Base-by-base conservation (phyloP, 2,329 filamentous ascomycete genomes). In the Sporothrix sp. region DNA sequence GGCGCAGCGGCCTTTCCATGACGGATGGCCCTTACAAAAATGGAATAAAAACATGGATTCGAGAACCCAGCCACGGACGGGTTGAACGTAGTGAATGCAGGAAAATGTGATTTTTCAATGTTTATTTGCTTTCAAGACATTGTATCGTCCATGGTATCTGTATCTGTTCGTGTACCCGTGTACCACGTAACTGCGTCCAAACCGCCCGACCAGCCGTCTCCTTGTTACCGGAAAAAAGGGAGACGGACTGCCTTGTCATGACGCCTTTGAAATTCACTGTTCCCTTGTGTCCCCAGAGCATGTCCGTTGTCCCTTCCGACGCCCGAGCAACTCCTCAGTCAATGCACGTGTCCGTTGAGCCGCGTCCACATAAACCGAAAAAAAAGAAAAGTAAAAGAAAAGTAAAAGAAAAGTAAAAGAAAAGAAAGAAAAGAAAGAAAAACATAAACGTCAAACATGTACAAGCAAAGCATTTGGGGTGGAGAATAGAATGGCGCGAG, bases 171-270 rank as follows among this genome's bases (percentile, higher is more conserved):
- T n/a, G n/a, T n/a, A n/a, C n/a, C n/a, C n/a, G n/a, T n/a, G n/a
- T n/a, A n/a, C n/a, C n/a, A n/a, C n/a, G n/a, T n/a, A n/a, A n/a
- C n/a, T n/a, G n/a, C n/a, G n/a, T n/a, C n/a, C n/a, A n/a, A 45
- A 33, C 20, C 30, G 21, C n/a, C 21, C 8, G 20, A 11, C 13
- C 18, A 30, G 20, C 7, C n/a, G 30, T 35, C 42, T 13, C 20
- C n/a, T 45, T 35, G 42, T 45, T 45, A 45, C 42, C 42, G 35
- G 42, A 35, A 45, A 20, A n/a, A 45, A 35, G 13, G 42, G 28
- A 35, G 28, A 45, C 42, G 16, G 42, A 18, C 16, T 7, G 14
- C 23, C 11, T 25, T 45, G 27, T 7, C n/a, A n/a, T n/a, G n/a
- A n/a, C n/a, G n/a, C n/a, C n/a, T n/a, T n/a, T n/a, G n/a, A n/a